Conservation (phyloP, 2,329 filamentous ascomycete species). For the Aspergillus costaricaensis region DNA sequence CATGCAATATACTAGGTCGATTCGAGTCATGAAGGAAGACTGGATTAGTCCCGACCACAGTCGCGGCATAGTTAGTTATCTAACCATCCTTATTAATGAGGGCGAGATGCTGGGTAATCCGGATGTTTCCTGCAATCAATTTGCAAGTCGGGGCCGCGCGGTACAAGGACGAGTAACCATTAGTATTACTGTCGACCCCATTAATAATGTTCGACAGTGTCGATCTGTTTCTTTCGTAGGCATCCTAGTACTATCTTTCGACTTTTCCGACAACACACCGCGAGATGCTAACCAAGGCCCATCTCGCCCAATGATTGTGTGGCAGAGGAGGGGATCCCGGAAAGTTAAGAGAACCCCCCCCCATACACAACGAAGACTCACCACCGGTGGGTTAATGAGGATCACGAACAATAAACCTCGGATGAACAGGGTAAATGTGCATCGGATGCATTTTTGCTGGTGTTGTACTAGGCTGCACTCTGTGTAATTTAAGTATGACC, state of each 20-base stretch:
- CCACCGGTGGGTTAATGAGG: not conserved
- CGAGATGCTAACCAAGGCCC: constrained; percentile 4
- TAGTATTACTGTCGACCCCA: not conserved
- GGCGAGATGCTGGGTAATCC: not conserved
- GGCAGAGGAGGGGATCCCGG: not conserved
- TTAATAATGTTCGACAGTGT: not conserved
- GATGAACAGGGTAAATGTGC: not conserved
- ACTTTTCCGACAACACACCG: constrained; percentile 1
- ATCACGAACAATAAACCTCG: not conserved
- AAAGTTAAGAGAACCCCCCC: not conserved
- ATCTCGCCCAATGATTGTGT: not conserved
- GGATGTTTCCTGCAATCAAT: constrained; percentile 1
- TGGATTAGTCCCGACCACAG: not conserved
- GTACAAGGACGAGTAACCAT: not conserved
- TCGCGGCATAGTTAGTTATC: not conserved
- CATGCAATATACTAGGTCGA: constrained; percentile 1
- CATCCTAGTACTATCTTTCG: not conserved
- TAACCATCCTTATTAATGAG: not conserved
- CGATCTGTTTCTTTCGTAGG: constrained; percentile 5
- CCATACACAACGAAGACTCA: not conserved
- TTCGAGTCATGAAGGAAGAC: not conserved
- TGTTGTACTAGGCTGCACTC: not conserved
- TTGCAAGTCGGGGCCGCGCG: not conserved
- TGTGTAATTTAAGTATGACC: constrained; percentile 4
- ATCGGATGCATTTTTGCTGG: constrained; percentile 1